phyloP scores from a whole-genome alignment of 768 basidiomycete genomes.

The Obba rivulosa region DNA sequence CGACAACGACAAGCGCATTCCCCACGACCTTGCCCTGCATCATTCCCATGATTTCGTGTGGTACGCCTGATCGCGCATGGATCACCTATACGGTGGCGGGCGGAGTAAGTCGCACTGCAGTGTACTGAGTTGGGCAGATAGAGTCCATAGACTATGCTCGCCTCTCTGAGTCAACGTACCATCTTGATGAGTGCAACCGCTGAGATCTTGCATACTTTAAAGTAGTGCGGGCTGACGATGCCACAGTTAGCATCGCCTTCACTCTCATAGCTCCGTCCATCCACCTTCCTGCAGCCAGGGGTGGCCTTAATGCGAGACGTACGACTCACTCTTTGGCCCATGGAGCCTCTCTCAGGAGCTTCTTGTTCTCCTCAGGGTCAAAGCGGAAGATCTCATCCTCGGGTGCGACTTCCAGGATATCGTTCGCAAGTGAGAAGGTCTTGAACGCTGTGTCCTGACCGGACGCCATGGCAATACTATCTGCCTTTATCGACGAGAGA shows the following conservation, averaged over 20 bases:
- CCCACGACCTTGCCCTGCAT: constrained; percentile 96
- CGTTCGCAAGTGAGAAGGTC: constrained; percentile 68
- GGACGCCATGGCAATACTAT: constrained; percentile 13
- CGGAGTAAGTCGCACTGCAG: constrained; percentile 5
- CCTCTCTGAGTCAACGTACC: constrained; percentile 32
- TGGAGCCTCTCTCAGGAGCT: constrained; percentile 63
- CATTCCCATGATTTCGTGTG: constrained; percentile 98
- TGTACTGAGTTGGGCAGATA: not conserved
- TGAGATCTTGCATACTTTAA: constrained; percentile 91
- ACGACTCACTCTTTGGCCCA: constrained; percentile 80
- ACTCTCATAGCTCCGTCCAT: not conserved
- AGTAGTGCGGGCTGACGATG: constrained; percentile 60
- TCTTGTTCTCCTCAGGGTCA: constrained; percentile 61
- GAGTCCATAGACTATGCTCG: not conserved
- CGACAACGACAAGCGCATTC: constrained; percentile 80
- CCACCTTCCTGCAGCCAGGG: not conserved
- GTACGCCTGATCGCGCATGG: constrained; percentile 94
- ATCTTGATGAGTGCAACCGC: constrained; percentile 96
- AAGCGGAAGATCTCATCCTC: constrained; percentile 80
- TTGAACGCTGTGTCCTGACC: constrained; percentile 59
- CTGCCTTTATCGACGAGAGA: not conserved
- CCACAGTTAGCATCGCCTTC: not conserved
- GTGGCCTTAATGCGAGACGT: not conserved
- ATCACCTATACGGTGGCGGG: constrained; percentile 64
- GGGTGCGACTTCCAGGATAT: constrained; percentile 62